phyloP scores from a whole-genome alignment of 345 rosid species.

The Diplotaxis tenuifolia region DNA sequence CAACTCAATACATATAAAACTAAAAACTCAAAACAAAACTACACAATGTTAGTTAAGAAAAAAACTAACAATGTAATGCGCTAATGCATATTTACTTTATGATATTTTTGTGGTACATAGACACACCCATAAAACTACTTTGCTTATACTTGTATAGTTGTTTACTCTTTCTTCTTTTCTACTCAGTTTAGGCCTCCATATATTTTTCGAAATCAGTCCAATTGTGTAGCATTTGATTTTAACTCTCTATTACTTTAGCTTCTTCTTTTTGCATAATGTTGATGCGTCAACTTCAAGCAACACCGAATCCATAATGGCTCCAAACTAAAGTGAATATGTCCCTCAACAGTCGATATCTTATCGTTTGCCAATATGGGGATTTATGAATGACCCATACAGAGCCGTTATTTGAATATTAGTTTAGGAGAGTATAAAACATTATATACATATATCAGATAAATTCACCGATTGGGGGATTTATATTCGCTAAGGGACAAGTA shows the following conservation, averaged over 20 bases:
- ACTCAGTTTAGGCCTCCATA: no score
- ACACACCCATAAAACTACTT: neutral
- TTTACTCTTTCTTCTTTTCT: no score
- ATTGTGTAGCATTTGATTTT: neutral
- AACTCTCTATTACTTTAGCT: neutral
- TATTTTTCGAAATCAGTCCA: no score
- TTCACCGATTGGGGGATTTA: no score
- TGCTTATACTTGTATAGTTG: no score
- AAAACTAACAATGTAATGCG: neutral
- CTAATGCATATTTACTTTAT: neutral
- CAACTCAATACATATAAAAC: neutral
- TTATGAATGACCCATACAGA: neutral
- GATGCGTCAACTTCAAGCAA: slow-evolving; percentile 32
- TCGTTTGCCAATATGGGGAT: neutral
- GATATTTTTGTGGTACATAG: neutral
- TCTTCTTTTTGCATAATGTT: neutral
- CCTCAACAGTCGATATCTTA: slow-evolving; percentile 5
- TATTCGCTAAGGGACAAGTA: neutral
- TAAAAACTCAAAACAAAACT: no score
- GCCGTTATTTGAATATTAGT: neutral
- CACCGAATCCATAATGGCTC: slow-evolving; percentile 13
- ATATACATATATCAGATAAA: neutral
- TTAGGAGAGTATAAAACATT: neutral
- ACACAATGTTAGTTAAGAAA: no score
- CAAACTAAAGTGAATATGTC: slow-evolving; percentile 13